Conservation (phyloP, 331 rosid genomes). For the Malus hybrid region DNA sequence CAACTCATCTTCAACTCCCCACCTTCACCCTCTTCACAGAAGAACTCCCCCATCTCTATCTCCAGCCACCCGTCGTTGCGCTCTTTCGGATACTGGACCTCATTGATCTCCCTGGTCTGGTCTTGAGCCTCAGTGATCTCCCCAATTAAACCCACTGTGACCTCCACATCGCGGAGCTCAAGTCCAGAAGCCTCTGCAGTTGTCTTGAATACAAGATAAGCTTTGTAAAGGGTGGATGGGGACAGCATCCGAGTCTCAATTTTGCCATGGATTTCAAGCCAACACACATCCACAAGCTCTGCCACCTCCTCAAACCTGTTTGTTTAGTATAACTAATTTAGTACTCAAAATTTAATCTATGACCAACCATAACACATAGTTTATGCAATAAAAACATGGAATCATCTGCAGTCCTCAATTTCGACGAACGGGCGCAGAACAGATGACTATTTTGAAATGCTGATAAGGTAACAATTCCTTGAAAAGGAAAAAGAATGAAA, state of each 20-base stretch:
- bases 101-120: not conserved
- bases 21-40: constrained; percentile 29
- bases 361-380: not conserved
- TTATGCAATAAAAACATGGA: not conserved
- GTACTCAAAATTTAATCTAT: not conserved
- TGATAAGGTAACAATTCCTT: not conserved
- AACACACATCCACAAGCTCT: constrained; percentile 33
- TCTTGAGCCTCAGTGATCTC: constrained; percentile 1
- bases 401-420: too few relatives aligned
- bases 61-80: constrained; percentile 61
- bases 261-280: constrained; percentile 46
- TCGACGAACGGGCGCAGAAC: too few relatives aligned
- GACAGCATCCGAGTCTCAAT: constrained; percentile 31
- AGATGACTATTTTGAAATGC: too few relatives aligned
- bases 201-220: constrained; percentile 45
- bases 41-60: constrained; percentile 52
- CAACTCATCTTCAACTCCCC: constrained; percentile 38
- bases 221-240: constrained; percentile 34
- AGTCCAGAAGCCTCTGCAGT: constrained; percentile 23
- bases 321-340: not conserved
- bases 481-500: not conserved
- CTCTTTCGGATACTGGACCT: constrained; percentile 9
- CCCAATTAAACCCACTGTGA: constrained; percentile 37
- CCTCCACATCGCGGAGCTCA: constrained; percentile 7
- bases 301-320: constrained; percentile 51